A percentile compares a stretch with the other conserved stretches of the same genome.
These are phyloP conservation scores for Fusarium haematococcum DNA, from an alignment of 2,329 filamentous ascomycete species.

Conservation along the genomic window DNA sequence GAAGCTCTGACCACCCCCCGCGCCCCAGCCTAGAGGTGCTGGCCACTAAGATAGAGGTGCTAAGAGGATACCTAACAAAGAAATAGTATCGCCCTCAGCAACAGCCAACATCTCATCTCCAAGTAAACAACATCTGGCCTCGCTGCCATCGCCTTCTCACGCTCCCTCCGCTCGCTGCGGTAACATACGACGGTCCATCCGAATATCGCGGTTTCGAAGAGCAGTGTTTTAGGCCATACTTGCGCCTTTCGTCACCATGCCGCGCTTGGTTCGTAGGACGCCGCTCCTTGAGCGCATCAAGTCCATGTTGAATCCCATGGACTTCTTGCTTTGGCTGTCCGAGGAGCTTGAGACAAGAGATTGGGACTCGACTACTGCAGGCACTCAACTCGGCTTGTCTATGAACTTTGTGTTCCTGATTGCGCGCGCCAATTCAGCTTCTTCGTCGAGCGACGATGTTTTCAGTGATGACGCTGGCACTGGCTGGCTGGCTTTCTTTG, in stretches of 20 bases:
- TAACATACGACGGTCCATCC: background rate
- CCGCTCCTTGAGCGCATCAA: slow-evolving; percentile 85
- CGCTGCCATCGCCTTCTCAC: slow-evolving; percentile 3
- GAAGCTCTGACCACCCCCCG: slow-evolving; percentile 47
- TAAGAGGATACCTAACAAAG: slow-evolving; percentile 29
- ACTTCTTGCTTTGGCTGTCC: slow-evolving; percentile 90
- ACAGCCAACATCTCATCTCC: slow-evolving; percentile 23
- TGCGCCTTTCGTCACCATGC: slow-evolving; percentile 59
- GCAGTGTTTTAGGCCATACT: background rate
- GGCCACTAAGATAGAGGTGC: slow-evolving; percentile 31
- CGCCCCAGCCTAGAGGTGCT: slow-evolving; percentile 23
- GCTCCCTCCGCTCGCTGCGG: slow-evolving; percentile 2
- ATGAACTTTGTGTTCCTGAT: slow-evolving; percentile 86
- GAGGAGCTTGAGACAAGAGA: slow-evolving; percentile 93
- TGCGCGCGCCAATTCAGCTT: slow-evolving; percentile 80
- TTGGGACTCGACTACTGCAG: slow-evolving; percentile 86
- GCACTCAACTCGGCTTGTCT: slow-evolving; percentile 78
- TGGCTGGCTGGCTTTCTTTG: slow-evolving; percentile 72
- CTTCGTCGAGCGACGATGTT: slow-evolving; percentile 77
- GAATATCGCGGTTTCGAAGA: slow-evolving; percentile 7
- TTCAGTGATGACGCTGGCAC: slow-evolving; percentile 78
- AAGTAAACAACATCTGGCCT: slow-evolving; percentile 45
- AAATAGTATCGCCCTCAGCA: slow-evolving; percentile 33
- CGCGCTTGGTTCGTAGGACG: slow-evolving; percentile 83
- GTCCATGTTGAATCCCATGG: slow-evolving; percentile 84